A percentile compares a stretch with the other conserved stretches of the same genome.
These are phyloP conservation scores for Dothideomycetes sp. DNA, from an alignment of 2,329 filamentous ascomycete genomes.

Conservation along the genomic window DNA sequence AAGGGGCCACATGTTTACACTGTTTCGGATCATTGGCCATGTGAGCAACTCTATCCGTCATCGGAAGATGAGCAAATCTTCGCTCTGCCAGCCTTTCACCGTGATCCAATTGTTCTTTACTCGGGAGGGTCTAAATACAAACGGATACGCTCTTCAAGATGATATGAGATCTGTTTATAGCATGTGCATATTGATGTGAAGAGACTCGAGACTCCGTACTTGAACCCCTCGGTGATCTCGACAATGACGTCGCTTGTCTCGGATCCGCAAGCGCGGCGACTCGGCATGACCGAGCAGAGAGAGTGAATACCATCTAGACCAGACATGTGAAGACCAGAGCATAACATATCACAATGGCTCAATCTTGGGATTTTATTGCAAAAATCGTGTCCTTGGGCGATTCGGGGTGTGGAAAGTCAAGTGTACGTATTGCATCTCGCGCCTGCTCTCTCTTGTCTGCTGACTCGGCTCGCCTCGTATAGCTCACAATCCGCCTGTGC, in stretches of 20 bases:
- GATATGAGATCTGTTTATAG: too few species aligned
- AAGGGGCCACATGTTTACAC: slow-evolving; percentile 8
- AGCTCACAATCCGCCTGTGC: slow-evolving; percentile 88
- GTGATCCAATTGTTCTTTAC: too few species aligned
- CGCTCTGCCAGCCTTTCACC: too few species aligned
- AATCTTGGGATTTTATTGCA: slow-evolving; percentile 96
- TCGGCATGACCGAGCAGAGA: too few species aligned
- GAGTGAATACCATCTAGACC: neutral
- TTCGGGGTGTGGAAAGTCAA: slow-evolving; percentile 90
- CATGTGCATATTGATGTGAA: too few species aligned
- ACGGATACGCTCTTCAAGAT: too few species aligned
- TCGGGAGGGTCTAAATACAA: too few species aligned
- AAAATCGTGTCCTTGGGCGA: slow-evolving; percentile 98
- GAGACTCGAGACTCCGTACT: too few species aligned
- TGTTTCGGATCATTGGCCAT: slow-evolving; percentile 6
- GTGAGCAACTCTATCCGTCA: slow-evolving; percentile 1
- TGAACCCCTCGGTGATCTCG: too few species aligned
- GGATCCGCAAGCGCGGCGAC: too few species aligned
- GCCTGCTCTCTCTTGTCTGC: neutral
- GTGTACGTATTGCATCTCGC: slow-evolving; percentile 44
- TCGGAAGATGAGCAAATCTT: too few species aligned
- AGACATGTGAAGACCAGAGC: neutral
- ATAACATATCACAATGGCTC: slow-evolving; percentile 32
- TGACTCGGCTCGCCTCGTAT: slow-evolving; percentile 17
- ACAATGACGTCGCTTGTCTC: too few species aligned